Conservation (phyloP, 108 stramenopile species). For the Parmales sp. region DNA sequence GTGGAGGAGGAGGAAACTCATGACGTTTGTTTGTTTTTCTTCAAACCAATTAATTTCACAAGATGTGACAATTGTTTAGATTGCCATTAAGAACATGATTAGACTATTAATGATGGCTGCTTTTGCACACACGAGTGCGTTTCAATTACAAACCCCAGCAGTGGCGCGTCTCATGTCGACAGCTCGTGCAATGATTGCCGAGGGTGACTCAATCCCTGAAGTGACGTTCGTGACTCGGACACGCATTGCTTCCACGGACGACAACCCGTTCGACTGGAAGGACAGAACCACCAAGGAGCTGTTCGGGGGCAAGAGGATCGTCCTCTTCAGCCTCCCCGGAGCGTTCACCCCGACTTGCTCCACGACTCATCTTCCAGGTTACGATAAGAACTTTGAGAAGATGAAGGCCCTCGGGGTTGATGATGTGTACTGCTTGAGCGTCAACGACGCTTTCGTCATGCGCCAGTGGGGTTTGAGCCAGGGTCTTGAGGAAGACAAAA, state of each 20-base stretch:
- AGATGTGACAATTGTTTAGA: too few species aligned
- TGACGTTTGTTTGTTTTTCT: too few species aligned
- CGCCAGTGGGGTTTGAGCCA: slow-evolving; percentile 33
- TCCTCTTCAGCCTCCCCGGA: slow-evolving; percentile 31
- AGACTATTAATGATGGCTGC: too few species aligned
- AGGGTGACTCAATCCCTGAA: slow-evolving; percentile 31
- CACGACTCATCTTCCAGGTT: slow-evolving; percentile 44
- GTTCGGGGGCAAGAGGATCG: slow-evolving; percentile 35
- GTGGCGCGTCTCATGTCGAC: too few species aligned
- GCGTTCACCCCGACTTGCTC: slow-evolving; percentile 47
- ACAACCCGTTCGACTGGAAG: slow-evolving; percentile 49
- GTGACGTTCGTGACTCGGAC: slow-evolving; percentile 39
- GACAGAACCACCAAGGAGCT: slow-evolving; percentile 28
- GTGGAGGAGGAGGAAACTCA: too few species aligned
- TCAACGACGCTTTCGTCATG: slow-evolving; percentile 58
- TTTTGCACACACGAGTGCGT: too few species aligned
- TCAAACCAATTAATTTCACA: too few species aligned
- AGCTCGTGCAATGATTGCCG: too few species aligned
- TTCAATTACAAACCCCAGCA: too few species aligned
- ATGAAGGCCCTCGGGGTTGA: slow-evolving; percentile 31
- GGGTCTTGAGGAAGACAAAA: slow-evolving; percentile 30
- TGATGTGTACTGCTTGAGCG: slow-evolving; percentile 45
- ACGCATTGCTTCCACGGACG: slow-evolving; percentile 24
- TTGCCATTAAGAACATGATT: too few species aligned
- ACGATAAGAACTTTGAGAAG: slow-evolving; percentile 35